Percentiles rank a stretch among this genome's conserved stretches.
Evolutionary conservation across 148 eudicot species (phyloP).

Genomic region (Suaeda aralocaspica): DNA sequence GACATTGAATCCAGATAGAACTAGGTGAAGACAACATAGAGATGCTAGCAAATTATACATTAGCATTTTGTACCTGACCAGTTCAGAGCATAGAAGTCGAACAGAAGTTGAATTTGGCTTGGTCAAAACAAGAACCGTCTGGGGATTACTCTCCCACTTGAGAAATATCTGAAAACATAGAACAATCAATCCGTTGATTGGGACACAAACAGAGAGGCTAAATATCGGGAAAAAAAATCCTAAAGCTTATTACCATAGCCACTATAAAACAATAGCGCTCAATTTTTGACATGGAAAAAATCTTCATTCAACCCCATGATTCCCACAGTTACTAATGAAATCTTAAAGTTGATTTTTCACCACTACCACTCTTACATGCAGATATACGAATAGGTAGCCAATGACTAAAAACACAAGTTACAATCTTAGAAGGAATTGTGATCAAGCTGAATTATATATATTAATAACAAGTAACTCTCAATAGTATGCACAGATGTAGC

Average conservation of each 20-base stretch:
- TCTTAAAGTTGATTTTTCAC: too few species aligned
- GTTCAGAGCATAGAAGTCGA: slow-evolving; percentile 61
- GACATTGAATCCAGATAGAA: not conserved
- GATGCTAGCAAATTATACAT: not conserved
- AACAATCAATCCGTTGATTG: slow-evolving; percentile 6
- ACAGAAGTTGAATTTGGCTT: slow-evolving; percentile 95
- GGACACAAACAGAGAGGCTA: not conserved
- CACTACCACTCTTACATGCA: not conserved
- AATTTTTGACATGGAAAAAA: not conserved
- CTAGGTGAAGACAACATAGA: not conserved
- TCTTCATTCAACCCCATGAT: too few species aligned
- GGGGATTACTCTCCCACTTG: slow-evolving; percentile 89
- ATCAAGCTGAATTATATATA: not conserved
- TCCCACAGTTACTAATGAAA: too few species aligned
- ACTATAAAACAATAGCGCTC: not conserved
- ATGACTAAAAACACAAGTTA: not conserved
- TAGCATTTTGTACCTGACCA: slow-evolving; percentile 61
- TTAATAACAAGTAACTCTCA: not conserved
- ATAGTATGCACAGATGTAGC: not conserved
- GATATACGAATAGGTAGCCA: not conserved
- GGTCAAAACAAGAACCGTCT: slow-evolving; percentile 81
- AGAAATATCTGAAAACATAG: slow-evolving; percentile 68
- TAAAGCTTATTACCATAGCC: not conserved
- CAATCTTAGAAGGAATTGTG: too few species aligned
- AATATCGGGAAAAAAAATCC: not conserved